Conservation (phyloP, 2,329 filamentous ascomycete species). For the Sporothrix schenckii region DNA sequence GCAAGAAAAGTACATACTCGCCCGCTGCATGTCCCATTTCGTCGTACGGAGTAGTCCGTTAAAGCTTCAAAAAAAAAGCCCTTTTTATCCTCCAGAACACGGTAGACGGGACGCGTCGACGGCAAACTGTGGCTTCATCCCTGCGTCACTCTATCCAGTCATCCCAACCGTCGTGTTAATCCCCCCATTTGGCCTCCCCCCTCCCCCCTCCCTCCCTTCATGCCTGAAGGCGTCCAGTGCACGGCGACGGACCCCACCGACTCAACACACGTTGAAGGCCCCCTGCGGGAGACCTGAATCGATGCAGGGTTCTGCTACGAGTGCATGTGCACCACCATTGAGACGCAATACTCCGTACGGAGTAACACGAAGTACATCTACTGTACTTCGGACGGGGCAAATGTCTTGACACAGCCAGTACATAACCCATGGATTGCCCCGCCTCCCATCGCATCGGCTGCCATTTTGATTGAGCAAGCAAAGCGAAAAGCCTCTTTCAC, state of each 20-base stretch:
- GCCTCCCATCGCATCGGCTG: neutral
- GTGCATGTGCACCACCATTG: neutral
- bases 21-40: neutral
- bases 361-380: neutral
- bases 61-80: too few relatives aligned
- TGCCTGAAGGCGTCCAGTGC: constrained; percentile 16
- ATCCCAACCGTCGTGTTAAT: neutral
- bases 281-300: neutral
- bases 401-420: neutral
- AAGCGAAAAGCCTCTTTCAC: neutral
- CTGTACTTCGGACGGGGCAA: neutral
- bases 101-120: neutral
- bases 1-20: neutral
- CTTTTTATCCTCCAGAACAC: too few relatives aligned
- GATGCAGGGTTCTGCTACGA: constrained; percentile 3
- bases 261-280: neutral
- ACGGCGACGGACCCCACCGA: neutral
- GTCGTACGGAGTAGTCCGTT: neutral
- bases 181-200: neutral
- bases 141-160: neutral
- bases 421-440: constrained; percentile 22
- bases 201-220: constrained; percentile 10
- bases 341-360: neutral
- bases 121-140: constrained; percentile 4
- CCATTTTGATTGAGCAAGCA: neutral